A percentile compares a stretch with the other conserved stretches of the same genome.
phyloP scores from a whole-genome alignment of 495 filamentous ascomycete species.

The Trichocladium antarcticum region DNA sequence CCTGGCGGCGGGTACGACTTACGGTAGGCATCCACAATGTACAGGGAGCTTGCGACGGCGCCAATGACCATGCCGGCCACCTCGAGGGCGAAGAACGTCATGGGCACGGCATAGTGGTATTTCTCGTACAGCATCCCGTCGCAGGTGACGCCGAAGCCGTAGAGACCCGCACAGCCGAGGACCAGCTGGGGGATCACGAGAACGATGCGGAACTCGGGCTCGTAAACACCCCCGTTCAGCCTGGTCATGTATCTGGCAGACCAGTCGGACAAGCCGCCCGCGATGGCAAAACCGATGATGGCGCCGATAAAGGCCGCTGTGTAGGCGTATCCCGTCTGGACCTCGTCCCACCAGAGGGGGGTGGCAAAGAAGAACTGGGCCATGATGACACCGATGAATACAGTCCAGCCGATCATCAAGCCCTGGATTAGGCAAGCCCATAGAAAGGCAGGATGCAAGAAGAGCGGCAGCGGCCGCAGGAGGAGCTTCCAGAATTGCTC shows the following conservation, averaged over 20 bases:
- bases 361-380: slow-evolving; percentile 71
- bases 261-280: slow-evolving; percentile 65
- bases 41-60: slow-evolving; percentile 74
- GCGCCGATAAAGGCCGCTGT: slow-evolving; percentile 78
- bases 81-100: slow-evolving; percentile 65
- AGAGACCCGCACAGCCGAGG: slow-evolving; percentile 67
- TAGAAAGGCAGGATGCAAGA: slow-evolving; percentile 73
- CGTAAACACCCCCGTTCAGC: slow-evolving; percentile 69
- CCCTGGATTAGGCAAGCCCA: slow-evolving; percentile 91
- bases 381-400: slow-evolving; percentile 81
- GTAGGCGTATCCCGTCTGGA: slow-evolving; percentile 79
- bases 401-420: slow-evolving; percentile 85
- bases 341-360: slow-evolving; percentile 72
- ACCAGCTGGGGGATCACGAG: slow-evolving; percentile 72
- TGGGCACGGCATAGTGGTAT: slow-evolving; percentile 62
- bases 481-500: slow-evolving; percentile 52
- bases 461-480: slow-evolving; percentile 50
- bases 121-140: slow-evolving; percentile 38
- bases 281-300: slow-evolving; percentile 60
- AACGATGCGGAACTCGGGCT: slow-evolving; percentile 81
- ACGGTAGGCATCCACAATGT: slow-evolving; percentile 91
- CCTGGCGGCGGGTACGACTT: slow-evolving; percentile 26
- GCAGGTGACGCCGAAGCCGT: slow-evolving; percentile 65
- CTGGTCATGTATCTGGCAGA: slow-evolving; percentile 58
- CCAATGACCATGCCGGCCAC: slow-evolving; percentile 86